Conservation (phyloP, 345 rosid species). For the Noccaea caerulescens region DNA sequence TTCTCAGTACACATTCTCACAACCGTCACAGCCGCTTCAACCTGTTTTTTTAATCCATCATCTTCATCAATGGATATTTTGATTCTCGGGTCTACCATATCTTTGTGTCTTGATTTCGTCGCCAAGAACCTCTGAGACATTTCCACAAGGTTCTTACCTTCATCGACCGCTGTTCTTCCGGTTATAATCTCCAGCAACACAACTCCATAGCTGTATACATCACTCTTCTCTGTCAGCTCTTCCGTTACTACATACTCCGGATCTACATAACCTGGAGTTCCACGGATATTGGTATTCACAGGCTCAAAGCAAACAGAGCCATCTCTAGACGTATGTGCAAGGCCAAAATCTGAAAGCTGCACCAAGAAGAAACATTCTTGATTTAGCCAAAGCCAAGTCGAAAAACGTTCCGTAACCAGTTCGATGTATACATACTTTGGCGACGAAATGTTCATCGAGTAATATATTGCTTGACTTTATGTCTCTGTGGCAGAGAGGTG, state of each 20-base stretch:
- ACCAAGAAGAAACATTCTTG: conserved; percentile 26
- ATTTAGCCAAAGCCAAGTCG: neutral
- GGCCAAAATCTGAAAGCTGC: conserved; percentile 97
- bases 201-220: conserved; percentile 88
- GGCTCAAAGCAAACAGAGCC: conserved; percentile 92
- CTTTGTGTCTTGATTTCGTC: conserved; percentile 56
- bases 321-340: conserved; percentile 82
- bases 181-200: conserved; percentile 81
- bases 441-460: conserved; percentile 78
- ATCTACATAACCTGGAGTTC: conserved; percentile 99
- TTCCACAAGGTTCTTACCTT: conserved; percentile 75
- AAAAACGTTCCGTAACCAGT: neutral
- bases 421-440: conserved; percentile 61
- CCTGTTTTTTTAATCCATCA: conserved; percentile 51
- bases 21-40: conserved; percentile 56
- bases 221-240: conserved; percentile 90
- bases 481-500: conserved; percentile 96
- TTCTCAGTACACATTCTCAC: conserved; percentile 89
- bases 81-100: conserved; percentile 67
- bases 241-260: conserved; percentile 87
- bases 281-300: conserved; percentile 76
- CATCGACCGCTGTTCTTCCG: conserved; percentile 70
- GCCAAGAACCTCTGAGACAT: conserved; percentile 58
- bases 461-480: conserved; percentile 93
- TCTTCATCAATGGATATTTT: conserved; percentile 54